Base-by-base conservation (phyloP, 306 rosid genomes). In the Carpinus fangiana region DNA sequence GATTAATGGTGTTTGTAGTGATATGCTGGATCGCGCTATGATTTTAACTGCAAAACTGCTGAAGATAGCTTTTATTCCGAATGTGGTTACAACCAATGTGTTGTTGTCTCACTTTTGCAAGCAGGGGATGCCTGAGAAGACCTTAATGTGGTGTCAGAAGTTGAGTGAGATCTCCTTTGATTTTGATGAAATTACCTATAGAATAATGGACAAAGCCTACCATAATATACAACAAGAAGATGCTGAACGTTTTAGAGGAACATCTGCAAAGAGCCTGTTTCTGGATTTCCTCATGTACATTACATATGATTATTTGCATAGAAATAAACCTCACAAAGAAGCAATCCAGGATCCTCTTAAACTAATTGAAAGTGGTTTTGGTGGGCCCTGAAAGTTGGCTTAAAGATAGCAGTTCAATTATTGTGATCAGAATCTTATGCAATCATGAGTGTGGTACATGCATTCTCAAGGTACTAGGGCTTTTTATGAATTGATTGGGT, bases 211-310 rank as follows among this genome's bases (percentile, higher is more conserved):
- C 65, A 73, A 76, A 77, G 97, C 93, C 43, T 78, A 80, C 78
- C 73, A 8, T 55, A 72, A 53, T 69, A 77, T 77, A 52, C 86
- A 84, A 52, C 86, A 84, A 65, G 90, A 82, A 82, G 83, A 80
- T 83, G 73, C 62, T 45, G 78, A 70, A 69, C 77, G 47, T 65
- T 69, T 75, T 50, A 87, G 82, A 20, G 80, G 28, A 83, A 73
- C 87, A 57, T 78, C 86, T 74, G 85, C 81, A 69, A 90, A 86
- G 73, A 57, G 82, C 71, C 86, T 90, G 77, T 92, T 92, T 82
- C 79, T 92, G 84, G 97, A 90, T 83, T 90, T 89, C 80, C 90
- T 89, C 59, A 90, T 92, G 96, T 84, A 89, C 85, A 87, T 90
- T 82, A 89, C 93, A 11, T 90, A 83, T 83, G 93, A 84, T 80